phyloP scores from a whole-genome alignment of 2,329 filamentous ascomycete species.

The Monosporascus cannonballus region DNA sequence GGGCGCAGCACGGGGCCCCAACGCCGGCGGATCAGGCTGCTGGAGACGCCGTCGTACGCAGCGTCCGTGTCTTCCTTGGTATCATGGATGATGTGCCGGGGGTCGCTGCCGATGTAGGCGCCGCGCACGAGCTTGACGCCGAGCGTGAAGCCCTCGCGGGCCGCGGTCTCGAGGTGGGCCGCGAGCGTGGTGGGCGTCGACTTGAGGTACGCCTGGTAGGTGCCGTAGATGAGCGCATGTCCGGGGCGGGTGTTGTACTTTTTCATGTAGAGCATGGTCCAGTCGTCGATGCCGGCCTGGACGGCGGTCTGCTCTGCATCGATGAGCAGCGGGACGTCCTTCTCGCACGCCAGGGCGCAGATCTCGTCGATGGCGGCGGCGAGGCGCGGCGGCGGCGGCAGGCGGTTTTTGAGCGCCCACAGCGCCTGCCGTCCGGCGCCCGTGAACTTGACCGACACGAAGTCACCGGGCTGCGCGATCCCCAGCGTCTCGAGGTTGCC shows the following conservation, averaged over 20 bases:
- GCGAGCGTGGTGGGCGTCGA: constrained; percentile 50
- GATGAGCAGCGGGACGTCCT: constrained; percentile 70
- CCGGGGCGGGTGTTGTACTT: constrained; percentile 62
- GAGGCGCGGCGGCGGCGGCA: constrained; percentile 58
- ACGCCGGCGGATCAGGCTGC: constrained; percentile 57
- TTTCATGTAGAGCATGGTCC: constrained; percentile 71
- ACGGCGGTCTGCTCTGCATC: constrained; percentile 80
- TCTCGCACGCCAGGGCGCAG: constrained; percentile 63
- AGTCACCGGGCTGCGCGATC: constrained; percentile 65
- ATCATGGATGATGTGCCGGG: constrained; percentile 63
- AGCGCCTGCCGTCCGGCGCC: constrained; percentile 73
- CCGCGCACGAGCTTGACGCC: constrained; percentile 73
- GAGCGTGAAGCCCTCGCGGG: constrained; percentile 55
- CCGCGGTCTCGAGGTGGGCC: constrained; percentile 53
- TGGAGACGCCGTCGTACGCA: constrained; percentile 67
- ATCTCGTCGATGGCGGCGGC: constrained; percentile 65
- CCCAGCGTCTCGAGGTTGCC: constrained; percentile 70
- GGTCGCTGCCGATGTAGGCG: constrained; percentile 66
- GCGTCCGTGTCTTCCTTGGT: constrained; percentile 65
- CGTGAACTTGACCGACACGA: constrained; percentile 70
- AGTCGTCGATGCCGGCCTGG: constrained; percentile 73
- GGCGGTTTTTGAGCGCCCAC: constrained; percentile 55
- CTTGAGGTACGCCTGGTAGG: constrained; percentile 74
- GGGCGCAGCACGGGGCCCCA: constrained; percentile 51
- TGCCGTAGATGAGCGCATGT: constrained; percentile 69